A percentile compares a stretch with the other conserved stretches of the same genome.
Conservation (phyloP, 106 monocot species). For the Apostasia shenzhenica region DNA sequence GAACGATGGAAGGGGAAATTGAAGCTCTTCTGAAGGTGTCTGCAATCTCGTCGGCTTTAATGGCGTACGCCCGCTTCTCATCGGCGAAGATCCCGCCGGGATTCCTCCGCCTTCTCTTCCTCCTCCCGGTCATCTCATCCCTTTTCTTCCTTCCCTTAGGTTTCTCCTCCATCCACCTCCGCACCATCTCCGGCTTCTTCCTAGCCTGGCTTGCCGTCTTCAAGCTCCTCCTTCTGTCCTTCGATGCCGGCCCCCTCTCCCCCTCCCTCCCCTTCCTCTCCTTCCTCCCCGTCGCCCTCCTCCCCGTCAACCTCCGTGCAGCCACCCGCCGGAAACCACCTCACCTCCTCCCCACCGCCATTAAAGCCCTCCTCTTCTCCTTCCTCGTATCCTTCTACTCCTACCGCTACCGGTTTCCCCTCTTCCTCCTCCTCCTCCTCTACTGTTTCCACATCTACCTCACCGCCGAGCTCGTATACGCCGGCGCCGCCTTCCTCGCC, state of each 20-base stretch:
- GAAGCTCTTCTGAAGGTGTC: conserved; percentile 11
- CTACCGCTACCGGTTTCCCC: conserved; percentile 12
- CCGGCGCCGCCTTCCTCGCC: conserved; percentile 10
- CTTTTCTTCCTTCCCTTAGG: conserved; percentile 48
- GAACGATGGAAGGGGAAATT: not conserved
- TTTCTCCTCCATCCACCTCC: conserved; percentile 62
- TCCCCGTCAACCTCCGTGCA: conserved; percentile 31
- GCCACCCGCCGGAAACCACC: not conserved
- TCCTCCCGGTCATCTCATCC: conserved; percentile 42
- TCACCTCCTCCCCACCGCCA: conserved; percentile 8
- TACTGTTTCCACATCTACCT: conserved; percentile 44
- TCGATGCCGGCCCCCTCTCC: conserved; percentile 57
- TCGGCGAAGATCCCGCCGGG: conserved; percentile 29
- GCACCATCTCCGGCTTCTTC: conserved; percentile 60
- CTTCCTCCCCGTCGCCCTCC: conserved; percentile 25
- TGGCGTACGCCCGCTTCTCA: conserved; percentile 48
- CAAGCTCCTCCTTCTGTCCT: conserved; percentile 83
- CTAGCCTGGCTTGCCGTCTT: conserved; percentile 70
- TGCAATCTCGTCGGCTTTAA: not conserved
- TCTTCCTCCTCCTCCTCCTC: conserved; percentile 13
- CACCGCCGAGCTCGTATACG: conserved; percentile 35
- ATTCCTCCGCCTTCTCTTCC: conserved; percentile 26
- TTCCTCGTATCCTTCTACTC: conserved; percentile 24
- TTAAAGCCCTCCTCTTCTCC: conserved; percentile 13
- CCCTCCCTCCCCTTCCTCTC: conserved; percentile 29